Base-by-base conservation (phyloP, 345 rosid genomes). In the Boechera divaricarpa region DNA sequence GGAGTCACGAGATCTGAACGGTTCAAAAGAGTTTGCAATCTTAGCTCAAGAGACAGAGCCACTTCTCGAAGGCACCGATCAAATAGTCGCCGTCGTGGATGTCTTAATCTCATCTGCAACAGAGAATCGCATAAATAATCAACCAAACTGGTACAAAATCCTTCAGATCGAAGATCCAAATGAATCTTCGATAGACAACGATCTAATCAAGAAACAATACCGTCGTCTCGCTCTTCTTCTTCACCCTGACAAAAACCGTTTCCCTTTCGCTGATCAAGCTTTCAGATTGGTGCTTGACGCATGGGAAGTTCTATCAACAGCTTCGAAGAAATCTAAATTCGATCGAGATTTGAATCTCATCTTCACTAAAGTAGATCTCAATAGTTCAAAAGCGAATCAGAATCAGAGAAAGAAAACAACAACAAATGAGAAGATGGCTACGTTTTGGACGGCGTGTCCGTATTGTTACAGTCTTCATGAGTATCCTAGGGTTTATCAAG, bases 361-460 rank as follows among this genome's bases (percentile, higher is more conserved):
- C 63, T 92, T 74, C 80, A 66, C 89, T 3, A 87, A 63, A 85
- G 82, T 94, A 41, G 94, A 94, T 86, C 82, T 94, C 0, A 54
- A n/a, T 2, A 15, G 57, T 10, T 28, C n/a, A 2, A 81, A 68
- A 15, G 2, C 18, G 4, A 33, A 5, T 33, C 35, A 32, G 35
- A 32, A 5, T 31, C 33, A 31, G 41, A 38, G 2, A 12, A 54
- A 59, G 21, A 67, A 63, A 61, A 77, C 86, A 75, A 74, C 68
- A 70, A 44, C 70, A 4, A 77, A 45, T 32, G 72, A 79, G 57
- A 85, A 78, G 61, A 53, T 83, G 67, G 42, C 83, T 2, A 88
- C 90, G 58, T 95, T 95, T 83, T 95, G 97, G 99, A 92, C 98
- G 18, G 86, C 90, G 3, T 95, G 99, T 38, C 99, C 97, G 0